A percentile compares a stretch with the other conserved stretches of the same genome.
phyloP scores from a whole-genome alignment of 805 yeast species.

The Saturnispora serradocipensis region DNA sequence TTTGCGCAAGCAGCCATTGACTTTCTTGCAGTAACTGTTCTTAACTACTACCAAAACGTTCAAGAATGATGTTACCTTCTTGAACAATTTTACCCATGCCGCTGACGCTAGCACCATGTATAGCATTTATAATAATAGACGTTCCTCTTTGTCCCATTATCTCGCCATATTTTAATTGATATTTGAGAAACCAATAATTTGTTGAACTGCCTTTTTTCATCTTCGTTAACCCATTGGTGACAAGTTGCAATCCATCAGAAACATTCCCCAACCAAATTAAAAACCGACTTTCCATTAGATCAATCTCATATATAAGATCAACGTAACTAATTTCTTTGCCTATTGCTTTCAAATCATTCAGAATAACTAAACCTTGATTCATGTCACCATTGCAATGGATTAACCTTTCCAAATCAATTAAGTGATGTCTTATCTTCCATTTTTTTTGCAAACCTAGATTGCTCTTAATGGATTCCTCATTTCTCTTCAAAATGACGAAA shows the following conservation, averaged over 20 bases:
- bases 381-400: constrained; percentile 25
- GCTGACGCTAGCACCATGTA: not conserved
- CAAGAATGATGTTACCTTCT: not conserved
- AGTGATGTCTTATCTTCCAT: constrained; percentile 29
- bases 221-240: constrained; percentile 16
- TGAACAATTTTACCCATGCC: constrained; percentile 1
- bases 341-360: constrained; percentile 26
- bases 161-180: constrained; percentile 38
- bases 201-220: constrained; percentile 26
- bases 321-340: constrained; percentile 26
- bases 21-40: constrained; percentile 6
- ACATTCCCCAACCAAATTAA: constrained; percentile 10
- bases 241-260: constrained; percentile 17
- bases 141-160: constrained; percentile 18
- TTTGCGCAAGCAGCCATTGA: constrained; percentile 62
- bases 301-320: constrained; percentile 23
- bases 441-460: constrained; percentile 26
- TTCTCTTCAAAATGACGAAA: not conserved
- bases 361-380: constrained; percentile 27
- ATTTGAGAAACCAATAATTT: constrained; percentile 36
- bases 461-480: constrained; percentile 20
- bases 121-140: constrained; percentile 4
- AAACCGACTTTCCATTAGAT: constrained; percentile 19
- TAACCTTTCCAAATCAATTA: constrained; percentile 2
- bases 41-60: not conserved